These are phyloP conservation scores for Endotrypanum monterogeii DNA, from an alignment of 208 protist species.

Conservation along the genomic window DNA sequence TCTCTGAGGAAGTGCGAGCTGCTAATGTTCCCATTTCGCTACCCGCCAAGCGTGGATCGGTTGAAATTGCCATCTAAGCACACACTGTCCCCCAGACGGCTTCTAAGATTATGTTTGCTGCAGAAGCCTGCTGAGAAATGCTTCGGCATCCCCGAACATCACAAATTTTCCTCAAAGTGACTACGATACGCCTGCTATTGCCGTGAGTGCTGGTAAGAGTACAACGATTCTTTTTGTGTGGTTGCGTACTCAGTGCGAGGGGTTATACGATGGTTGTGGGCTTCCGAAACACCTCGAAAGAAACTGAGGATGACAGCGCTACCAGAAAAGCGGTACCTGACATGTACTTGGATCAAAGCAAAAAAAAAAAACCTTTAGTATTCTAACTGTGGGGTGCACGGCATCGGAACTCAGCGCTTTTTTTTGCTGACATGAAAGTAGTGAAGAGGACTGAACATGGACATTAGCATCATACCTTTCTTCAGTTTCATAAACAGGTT, in stretches of 20 bases:
- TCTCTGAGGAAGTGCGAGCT: neutral
- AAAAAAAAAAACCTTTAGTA: conserved; percentile 21
- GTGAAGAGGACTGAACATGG: conserved; percentile 56
- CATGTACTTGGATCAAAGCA: conserved; percentile 17
- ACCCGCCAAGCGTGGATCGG: neutral
- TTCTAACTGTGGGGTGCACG: conserved; percentile 14
- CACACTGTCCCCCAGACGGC: neutral
- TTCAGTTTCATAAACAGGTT: conserved; percentile 40
- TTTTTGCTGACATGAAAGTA: conserved; percentile 30
- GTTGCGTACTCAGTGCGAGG: conserved; percentile 26
- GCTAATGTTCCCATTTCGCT: neutral
- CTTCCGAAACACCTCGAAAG: conserved; percentile 18
- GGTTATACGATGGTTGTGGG: conserved; percentile 41
- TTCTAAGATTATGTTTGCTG: neutral
- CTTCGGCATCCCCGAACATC: neutral
- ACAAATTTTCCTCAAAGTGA: neutral
- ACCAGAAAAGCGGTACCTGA: conserved; percentile 14
- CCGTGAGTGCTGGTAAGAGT: conserved; percentile 41
- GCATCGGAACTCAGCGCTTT: conserved; percentile 21
- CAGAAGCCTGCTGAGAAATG: neutral
- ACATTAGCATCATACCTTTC: conserved; percentile 16
- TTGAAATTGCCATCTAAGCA: neutral
- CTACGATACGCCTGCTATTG: conserved; percentile 11
- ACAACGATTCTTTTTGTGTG: conserved; percentile 38
- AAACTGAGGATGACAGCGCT: conserved; percentile 15